These are phyloP conservation scores for Aureobasidium lini DNA, from an alignment of 2,329 filamentous ascomycete genomes.

Conservation along the genomic window DNA sequence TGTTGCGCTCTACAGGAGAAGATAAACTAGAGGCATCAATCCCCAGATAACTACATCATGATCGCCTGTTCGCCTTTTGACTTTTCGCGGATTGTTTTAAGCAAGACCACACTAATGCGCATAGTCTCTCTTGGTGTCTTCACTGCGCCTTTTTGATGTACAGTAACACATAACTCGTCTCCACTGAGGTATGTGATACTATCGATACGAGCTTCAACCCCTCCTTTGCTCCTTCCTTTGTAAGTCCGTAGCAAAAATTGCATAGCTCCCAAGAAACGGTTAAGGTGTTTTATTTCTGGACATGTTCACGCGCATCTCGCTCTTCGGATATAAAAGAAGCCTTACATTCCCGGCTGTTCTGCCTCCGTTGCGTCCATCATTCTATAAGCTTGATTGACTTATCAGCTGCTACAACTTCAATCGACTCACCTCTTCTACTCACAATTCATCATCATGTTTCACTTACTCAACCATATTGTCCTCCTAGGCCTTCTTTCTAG, in stretches of 20 bases:
- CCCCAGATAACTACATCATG: not conserved
- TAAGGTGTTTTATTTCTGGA: not conserved
- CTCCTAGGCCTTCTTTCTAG: not conserved
- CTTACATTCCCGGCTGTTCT: not conserved
- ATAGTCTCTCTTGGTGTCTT: not conserved
- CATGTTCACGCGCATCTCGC: not conserved
- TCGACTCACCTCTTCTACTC: no score
- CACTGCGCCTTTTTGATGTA: not conserved
- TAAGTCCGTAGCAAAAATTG: not conserved
- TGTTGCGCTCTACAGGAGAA: not conserved
- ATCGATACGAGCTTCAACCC: not conserved
- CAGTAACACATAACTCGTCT: slow-evolving; percentile 1
- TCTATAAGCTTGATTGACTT: not conserved
- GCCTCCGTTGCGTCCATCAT: not conserved
- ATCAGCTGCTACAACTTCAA: not conserved
- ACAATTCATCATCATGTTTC: not conserved
- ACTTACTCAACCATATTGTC: not conserved
- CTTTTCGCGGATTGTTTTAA: not conserved
- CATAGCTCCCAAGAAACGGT: not conserved
- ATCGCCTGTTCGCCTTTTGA: not conserved
- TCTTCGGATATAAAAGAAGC: not conserved
- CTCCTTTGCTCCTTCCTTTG: not conserved
- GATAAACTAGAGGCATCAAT: not conserved
- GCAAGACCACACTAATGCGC: not conserved
- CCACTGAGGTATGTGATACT: not conserved